phyloP scores from a whole-genome alignment of 2,329 filamentous ascomycete genomes.

The Passalora sequoiae region DNA sequence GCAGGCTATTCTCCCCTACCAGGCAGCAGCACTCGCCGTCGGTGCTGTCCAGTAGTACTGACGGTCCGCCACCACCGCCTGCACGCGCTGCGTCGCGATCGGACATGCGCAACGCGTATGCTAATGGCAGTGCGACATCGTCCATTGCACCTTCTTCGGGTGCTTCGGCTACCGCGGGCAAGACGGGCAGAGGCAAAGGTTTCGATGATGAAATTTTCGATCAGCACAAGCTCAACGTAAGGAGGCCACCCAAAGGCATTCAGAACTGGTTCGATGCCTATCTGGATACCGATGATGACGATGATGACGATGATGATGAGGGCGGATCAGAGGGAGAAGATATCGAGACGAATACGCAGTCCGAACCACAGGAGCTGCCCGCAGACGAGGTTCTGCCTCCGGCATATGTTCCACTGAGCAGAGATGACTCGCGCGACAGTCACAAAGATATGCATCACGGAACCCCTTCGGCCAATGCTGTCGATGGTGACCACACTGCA shows the following conservation, averaged over 20 bases:
- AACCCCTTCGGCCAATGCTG: constrained; percentile 1
- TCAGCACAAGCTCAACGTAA: constrained; percentile 44
- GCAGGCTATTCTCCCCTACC: constrained; percentile 35
- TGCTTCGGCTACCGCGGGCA: constrained; percentile 8
- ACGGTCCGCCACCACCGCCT: constrained; percentile 23
- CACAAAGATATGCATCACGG: constrained; percentile 14
- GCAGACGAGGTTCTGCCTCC: constrained; percentile 20
- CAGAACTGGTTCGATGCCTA: constrained; percentile 48
- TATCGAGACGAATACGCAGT: constrained; percentile 5
- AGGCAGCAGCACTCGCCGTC: constrained; percentile 39
- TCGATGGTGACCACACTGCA: not conserved
- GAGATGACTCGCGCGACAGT: constrained; percentile 9
- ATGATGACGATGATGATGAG: constrained; percentile 11
- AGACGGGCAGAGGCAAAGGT: constrained; percentile 9
- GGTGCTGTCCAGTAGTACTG: constrained; percentile 36
- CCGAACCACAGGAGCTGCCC: constrained; percentile 21
- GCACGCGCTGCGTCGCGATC: constrained; percentile 6
- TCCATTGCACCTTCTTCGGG: constrained; percentile 9
- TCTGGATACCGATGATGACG: constrained; percentile 27
- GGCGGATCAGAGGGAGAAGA: constrained; percentile 23
- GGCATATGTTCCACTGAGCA: constrained; percentile 13
- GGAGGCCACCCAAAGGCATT: constrained; percentile 45
- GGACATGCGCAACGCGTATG: not conserved
- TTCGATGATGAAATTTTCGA: constrained; percentile 40
- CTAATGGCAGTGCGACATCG: not conserved